Conservation (phyloP, 148 eudicot genomes). For the Cornus controversa region DNA sequence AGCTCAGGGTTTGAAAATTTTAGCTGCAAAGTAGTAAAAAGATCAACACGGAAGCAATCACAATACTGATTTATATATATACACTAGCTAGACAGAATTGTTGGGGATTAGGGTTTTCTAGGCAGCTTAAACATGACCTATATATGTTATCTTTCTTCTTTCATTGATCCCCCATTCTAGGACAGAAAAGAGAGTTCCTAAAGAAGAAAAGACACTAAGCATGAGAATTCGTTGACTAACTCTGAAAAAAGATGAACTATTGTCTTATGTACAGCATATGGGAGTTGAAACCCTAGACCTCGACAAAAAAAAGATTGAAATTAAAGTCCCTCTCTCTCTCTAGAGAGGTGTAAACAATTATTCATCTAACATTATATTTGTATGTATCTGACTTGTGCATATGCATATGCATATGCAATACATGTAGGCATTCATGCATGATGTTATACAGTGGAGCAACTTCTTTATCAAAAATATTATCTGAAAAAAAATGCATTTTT, state of each 20-base stretch:
- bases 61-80: neutral
- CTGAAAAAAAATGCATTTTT: neutral
- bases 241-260: neutral
- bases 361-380: conserved; percentile 5
- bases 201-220: neutral
- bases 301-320: conserved; percentile 7
- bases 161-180: neutral
- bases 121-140: neutral
- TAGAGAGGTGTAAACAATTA: conserved; percentile 16
- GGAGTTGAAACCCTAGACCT: conserved; percentile 36
- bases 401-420: conserved; percentile 6
- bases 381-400: conserved; percentile 11
- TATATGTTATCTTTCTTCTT: neutral
- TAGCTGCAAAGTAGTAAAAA: neutral
- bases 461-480: neutral
- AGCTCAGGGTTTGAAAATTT: neutral
- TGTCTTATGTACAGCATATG: conserved; percentile 3
- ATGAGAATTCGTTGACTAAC: conserved; percentile 4
- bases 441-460: neutral
- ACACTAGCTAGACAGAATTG: neutral
- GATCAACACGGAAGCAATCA: neutral
- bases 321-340: conserved; percentile 25
- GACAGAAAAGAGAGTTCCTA: neutral
- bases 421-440: conserved; percentile 19
- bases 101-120: neutral